Conservation (phyloP, 2,329 filamentous ascomycete genomes). For the Acephala macrosclerotiorum region DNA sequence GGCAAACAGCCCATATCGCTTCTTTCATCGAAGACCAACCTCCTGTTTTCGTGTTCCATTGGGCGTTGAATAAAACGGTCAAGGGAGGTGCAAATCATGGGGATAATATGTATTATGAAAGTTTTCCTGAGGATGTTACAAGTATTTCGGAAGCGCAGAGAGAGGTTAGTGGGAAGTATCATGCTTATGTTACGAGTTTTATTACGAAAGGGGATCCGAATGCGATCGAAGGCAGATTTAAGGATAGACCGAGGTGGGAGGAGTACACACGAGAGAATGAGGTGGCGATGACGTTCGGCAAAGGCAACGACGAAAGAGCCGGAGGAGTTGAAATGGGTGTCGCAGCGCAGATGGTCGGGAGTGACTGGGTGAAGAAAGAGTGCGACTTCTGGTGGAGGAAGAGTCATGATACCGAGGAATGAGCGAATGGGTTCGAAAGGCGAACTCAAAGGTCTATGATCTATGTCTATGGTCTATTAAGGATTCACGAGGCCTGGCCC, state of each 20-base stretch:
- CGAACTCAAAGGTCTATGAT: background rate
- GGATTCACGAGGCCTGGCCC: background rate
- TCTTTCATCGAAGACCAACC: constrained; percentile 17
- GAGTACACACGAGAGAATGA: constrained; percentile 45
- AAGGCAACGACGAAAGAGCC: constrained; percentile 56
- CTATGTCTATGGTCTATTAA: background rate
- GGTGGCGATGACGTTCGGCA: constrained; percentile 53
- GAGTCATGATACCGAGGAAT: constrained; percentile 30
- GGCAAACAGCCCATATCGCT: constrained; percentile 60
- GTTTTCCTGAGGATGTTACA: constrained; percentile 44
- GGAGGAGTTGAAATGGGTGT: constrained; percentile 49
- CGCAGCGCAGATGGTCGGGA: constrained; percentile 49
- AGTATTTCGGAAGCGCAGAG: constrained; percentile 29
- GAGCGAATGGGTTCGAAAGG: background rate
- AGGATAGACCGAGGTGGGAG: constrained; percentile 36
- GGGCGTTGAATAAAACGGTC: constrained; percentile 52
- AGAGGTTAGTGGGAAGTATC: constrained; percentile 33
- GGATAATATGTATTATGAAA: constrained; percentile 54
- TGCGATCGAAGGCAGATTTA: constrained; percentile 40
- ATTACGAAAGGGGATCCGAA: constrained; percentile 37
- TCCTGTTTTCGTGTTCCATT: constrained; percentile 63
- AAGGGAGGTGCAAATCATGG: constrained; percentile 50
- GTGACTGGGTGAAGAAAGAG: constrained; percentile 52
- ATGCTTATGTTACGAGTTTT: constrained; percentile 37
- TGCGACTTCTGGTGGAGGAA: constrained; percentile 55